Evolutionary conservation across 164 flowering plant species (phyloP).

Genomic region (Brasenia schreberi): DNA sequence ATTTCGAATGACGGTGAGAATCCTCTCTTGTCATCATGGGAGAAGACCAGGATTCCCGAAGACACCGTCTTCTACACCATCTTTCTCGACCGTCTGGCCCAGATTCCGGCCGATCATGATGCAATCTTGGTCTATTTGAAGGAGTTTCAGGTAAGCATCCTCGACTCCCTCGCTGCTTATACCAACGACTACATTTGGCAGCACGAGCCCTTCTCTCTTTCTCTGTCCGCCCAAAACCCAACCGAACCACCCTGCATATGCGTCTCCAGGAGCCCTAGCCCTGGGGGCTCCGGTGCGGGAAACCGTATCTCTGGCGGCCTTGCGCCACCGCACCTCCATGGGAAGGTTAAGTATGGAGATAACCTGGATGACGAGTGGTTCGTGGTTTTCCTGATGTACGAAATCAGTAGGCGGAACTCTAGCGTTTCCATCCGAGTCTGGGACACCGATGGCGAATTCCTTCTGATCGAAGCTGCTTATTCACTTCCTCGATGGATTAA

Average conservation of each 20-base stretch:
- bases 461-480: conserved; percentile 78
- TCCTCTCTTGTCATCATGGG: not conserved
- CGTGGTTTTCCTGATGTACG: conserved; percentile 59
- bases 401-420: conserved; percentile 29
- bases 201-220: conserved; percentile 70
- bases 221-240: conserved; percentile 19
- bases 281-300: not conserved
- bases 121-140: not conserved
- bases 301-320: not conserved
- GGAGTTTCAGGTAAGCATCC: conserved; percentile 59
- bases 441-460: conserved; percentile 90
- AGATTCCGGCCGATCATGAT: conserved; percentile 3
- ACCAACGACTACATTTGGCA: conserved; percentile 68
- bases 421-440: conserved; percentile 40
- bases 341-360: conserved; percentile 66
- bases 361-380: conserved; percentile 97
- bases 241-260: conserved; percentile 7
- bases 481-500: conserved; percentile 77
- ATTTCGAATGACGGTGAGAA: not conserved
- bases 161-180: conserved; percentile 33
- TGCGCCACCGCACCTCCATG: conserved; percentile 45
- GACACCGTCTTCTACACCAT: conserved; percentile 69
- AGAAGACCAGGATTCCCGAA: conserved; percentile 36
- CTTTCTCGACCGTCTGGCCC: conserved; percentile 40
- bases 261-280: not conserved